Conservation (phyloP, 805 yeast genomes). For the Debaryomyces maramus region DNA sequence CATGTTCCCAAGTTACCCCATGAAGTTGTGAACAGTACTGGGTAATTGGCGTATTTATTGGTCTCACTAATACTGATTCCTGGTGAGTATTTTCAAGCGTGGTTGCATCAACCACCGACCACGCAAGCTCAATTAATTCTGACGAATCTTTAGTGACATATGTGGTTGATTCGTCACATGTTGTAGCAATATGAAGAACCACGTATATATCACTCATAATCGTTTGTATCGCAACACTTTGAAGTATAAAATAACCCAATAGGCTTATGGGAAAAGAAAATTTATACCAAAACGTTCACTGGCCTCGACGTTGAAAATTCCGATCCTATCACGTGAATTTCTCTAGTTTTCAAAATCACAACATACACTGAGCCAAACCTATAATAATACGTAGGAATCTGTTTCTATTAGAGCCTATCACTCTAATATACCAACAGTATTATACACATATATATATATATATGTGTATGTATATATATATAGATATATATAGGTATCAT, state of each 20-base stretch:
- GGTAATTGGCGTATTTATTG: slow-evolving; percentile 66
- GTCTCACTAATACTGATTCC: slow-evolving; percentile 55
- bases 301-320: slow-evolving; percentile 5
- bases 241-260: background rate
- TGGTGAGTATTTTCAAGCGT: slow-evolving; percentile 43
- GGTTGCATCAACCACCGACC: slow-evolving; percentile 60
- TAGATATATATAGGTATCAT: too few relatives aligned
- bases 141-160: slow-evolving; percentile 65
- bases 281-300: background rate
- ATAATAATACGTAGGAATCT: background rate
- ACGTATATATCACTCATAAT: slow-evolving; percentile 57
- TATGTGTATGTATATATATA: background rate
- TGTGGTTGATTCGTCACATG: slow-evolving; percentile 63
- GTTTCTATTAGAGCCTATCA: background rate
- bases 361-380: too few relatives aligned
- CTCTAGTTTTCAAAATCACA: background rate
- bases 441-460: background rate
- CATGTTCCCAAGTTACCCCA: slow-evolving; percentile 60
- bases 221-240: background rate
- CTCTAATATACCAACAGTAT: background rate
- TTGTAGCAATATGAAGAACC: slow-evolving; percentile 60
- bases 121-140: slow-evolving; percentile 66
- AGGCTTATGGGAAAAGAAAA: slow-evolving; percentile 3
- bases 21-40: slow-evolving; percentile 54
- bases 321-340: slow-evolving; percentile 4